Evolutionary conservation across 345 rosid genomes (phyloP).

Genomic region (Aquilaria malaccensis): DNA sequence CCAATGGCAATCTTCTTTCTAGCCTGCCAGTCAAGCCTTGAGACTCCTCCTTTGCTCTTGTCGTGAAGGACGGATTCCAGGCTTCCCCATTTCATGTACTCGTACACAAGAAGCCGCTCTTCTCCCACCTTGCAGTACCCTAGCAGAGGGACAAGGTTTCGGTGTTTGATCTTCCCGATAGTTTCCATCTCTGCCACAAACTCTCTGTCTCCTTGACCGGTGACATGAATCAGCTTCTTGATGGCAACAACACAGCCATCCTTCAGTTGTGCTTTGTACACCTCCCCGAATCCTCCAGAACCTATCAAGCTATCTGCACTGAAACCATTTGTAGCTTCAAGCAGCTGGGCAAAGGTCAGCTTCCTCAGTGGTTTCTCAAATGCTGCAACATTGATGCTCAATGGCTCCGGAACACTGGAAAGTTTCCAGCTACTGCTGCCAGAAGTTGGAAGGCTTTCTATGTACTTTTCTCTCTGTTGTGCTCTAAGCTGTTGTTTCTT

Average conservation of each 20-base stretch:
- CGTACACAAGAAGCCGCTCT: conserved; percentile 95
- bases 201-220: conserved; percentile 97
- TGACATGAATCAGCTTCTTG: conserved; percentile 77
- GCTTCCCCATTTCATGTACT: conserved; percentile 98
- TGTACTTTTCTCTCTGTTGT: conserved; percentile 62
- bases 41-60: conserved; percentile 37
- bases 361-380: conserved; percentile 92
- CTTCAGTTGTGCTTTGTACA: conserved; percentile 78
- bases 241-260: conserved; percentile 81
- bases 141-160: conserved; percentile 85
- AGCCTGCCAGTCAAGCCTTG: conserved; percentile 64
- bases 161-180: conserved; percentile 92
- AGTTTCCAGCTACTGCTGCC: conserved; percentile 91
- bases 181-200: conserved; percentile 99
- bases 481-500: conserved; percentile 51
- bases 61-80: conserved; percentile 88
- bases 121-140: conserved; percentile 97
- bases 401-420: conserved; percentile 84
- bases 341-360: conserved; percentile 82
- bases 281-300: conserved; percentile 96
- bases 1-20: conserved; percentile 92
- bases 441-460: conserved; percentile 83
- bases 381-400: conserved; percentile 95
- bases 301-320: conserved; percentile 87
- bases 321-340: conserved; percentile 95